These are phyloP conservation scores for Luffa aegyptiaca DNA, from an alignment of 306 rosid genomes.

Conservation along the genomic window DNA sequence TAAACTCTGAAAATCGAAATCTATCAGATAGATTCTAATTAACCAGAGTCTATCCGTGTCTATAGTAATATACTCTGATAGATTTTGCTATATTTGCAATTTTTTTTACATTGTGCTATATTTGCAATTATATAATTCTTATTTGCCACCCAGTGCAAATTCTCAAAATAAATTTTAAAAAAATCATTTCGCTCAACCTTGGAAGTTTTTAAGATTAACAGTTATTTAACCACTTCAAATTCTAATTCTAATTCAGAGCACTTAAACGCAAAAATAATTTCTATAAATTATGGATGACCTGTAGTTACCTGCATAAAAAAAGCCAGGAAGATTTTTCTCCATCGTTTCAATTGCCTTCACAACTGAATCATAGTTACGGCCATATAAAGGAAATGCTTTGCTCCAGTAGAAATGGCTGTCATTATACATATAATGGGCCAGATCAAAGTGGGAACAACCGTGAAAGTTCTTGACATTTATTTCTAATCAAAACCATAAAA, in stretches of 20 bases:
- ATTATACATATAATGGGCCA: constrained; percentile 16
- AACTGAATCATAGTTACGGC: constrained; percentile 60
- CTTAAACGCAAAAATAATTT: not conserved
- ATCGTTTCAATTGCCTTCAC: constrained; percentile 70
- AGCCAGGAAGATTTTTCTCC: constrained; percentile 84
- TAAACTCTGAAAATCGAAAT: too few relatives aligned
- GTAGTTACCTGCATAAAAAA: constrained; percentile 72
- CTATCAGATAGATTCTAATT: too few relatives aligned
- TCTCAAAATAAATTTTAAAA: not conserved
- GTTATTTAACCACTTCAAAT: not conserved
- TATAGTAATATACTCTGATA: too few relatives aligned
- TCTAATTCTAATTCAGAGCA: constrained; percentile 1
- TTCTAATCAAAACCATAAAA: not conserved
- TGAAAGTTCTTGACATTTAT: constrained; percentile 3
- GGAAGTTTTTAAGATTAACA: not conserved
- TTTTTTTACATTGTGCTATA: too few relatives aligned
- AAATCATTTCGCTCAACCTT: not conserved
- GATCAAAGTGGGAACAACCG: constrained; percentile 8
- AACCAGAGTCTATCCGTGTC: too few relatives aligned
- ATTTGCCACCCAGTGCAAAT: too few relatives aligned
- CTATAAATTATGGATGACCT: not conserved
- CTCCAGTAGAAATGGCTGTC: constrained; percentile 84
- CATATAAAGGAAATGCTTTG: constrained; percentile 88
- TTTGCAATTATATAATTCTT: too few relatives aligned
- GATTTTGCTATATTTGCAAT: too few relatives aligned